Base-by-base conservation (phyloP, 495 filamentous ascomycete species). In the Xylaria venustula region DNA sequence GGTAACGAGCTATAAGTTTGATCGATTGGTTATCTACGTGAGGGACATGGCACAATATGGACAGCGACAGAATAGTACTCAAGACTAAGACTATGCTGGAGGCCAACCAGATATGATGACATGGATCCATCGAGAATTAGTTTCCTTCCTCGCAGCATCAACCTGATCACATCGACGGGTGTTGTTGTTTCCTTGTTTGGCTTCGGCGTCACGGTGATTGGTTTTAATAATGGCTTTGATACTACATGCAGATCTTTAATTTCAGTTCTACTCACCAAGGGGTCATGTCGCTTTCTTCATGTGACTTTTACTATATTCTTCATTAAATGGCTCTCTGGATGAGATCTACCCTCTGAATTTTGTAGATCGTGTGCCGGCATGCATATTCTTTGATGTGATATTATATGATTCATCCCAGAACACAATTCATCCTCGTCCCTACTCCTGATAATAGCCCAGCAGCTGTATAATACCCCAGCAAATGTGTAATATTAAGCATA, bases 1-100 rank as follows among this genome's bases (percentile, higher is more conserved):
- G 19, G 22, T 32, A 42, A 32, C 12, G 57, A 60, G 8, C 36
- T 69, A 47, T 69, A 61, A 46, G 62, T 34, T 14, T 30, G 15
- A 3, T 22, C 1, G 62, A 26, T 15, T 30, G 15, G 5, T 22
- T 1, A 32, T 36, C 19, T 28, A 14, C 28, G 28, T 36, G 28
- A 41, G 47, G 12, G 26, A 65, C 7, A 54, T 28, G 23, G 56
- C 23, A 23, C 48, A 28, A 34, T 15, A 25, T 47, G 19, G n/a
- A n/a, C n/a, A n/a, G n/a, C n/a, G n/a, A n/a, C n/a, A n/a, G n/a
- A n/a, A n/a, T n/a, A n/a, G n/a, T n/a, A n/a, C n/a, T n/a, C n/a
- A n/a, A n/a, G n/a, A n/a, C n/a, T n/a, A n/a, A n/a, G n/a, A n/a
- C n/a, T n/a, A n/a, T n/a, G n/a, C n/a, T n/a, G n/a, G n/a, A n/a